Conservation (phyloP, 2,329 filamentous ascomycete genomes). For the Apiospora hydei region DNA sequence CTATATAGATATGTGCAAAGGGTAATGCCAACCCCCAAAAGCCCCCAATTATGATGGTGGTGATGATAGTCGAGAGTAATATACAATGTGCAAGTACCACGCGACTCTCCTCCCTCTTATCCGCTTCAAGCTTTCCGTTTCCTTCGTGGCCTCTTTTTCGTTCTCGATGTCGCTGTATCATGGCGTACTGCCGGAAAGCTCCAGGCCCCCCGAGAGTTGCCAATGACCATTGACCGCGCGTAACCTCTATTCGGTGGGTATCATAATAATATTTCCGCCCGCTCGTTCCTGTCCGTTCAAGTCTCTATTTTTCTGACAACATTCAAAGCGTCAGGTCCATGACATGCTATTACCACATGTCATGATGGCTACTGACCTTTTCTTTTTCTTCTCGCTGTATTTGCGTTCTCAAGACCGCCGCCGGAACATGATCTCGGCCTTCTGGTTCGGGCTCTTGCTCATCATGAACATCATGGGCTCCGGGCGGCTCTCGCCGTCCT, state of each 20-base stretch:
- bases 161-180: neutral
- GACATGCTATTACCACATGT: slow-evolving; percentile 10
- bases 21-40: neutral
- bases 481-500: slow-evolving; percentile 39
- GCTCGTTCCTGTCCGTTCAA: neutral
- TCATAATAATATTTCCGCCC: neutral
- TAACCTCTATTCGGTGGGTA: slow-evolving; percentile 11
- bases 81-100: neutral
- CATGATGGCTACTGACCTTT: neutral
- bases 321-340: neutral
- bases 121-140: neutral
- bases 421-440: slow-evolving; percentile 41
- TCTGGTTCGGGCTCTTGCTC: slow-evolving; percentile 42
- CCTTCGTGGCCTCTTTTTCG: neutral
- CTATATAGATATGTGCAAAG: neutral
- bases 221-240: neutral
- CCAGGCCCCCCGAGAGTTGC: slow-evolving; percentile 8
- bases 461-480: slow-evolving; percentile 44
- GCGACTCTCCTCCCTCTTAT: neutral
- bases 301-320: neutral
- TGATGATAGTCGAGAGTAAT: neutral
- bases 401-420: slow-evolving; percentile 27
- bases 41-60: neutral
- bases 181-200: neutral
- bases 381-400: neutral